Conservation (phyloP, 192 early-diverging fungal species). For the Allomyces arbusculus region DNA sequence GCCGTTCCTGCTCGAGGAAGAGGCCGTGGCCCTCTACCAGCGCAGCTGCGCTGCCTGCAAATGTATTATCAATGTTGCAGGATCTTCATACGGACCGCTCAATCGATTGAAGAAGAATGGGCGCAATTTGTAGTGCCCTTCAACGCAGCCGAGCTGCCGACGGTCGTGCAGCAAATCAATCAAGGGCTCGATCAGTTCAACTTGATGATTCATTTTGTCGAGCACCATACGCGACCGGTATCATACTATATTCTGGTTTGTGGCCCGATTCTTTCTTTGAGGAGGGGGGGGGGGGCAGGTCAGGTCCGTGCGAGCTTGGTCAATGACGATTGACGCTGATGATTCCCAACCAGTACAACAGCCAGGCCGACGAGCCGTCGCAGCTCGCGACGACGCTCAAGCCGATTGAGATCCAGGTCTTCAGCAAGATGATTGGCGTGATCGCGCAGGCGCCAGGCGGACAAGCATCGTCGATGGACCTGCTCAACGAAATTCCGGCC, state of each 20-base stretch:
- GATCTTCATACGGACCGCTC: too few relatives aligned
- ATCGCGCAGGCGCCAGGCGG: not conserved
- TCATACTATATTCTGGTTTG: not conserved
- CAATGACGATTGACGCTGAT: too few relatives aligned
- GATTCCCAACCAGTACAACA: not conserved
- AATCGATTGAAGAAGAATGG: too few relatives aligned
- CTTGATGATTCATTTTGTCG: not conserved
- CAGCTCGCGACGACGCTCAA: not conserved
- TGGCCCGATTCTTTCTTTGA: not conserved
- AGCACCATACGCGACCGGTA: not conserved
- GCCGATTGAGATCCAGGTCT: not conserved
- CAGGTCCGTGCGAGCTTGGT: too few relatives aligned
- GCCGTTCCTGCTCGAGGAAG: not conserved
- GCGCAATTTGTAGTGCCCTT: not conserved
- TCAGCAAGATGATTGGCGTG: not conserved
- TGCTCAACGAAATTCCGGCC: not conserved
- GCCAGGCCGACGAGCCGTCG: not conserved
- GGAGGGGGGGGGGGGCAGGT: too few relatives aligned
- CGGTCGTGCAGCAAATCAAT: not conserved
- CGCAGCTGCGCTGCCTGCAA: not conserved
- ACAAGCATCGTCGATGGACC: not conserved
- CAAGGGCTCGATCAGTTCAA: not conserved
- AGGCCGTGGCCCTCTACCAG: not conserved
- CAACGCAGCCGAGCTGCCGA: not conserved
- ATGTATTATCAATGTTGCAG: too few relatives aligned